Conservation (phyloP, 2,329 filamentous ascomycete species). For the Balansia obtecta region DNA sequence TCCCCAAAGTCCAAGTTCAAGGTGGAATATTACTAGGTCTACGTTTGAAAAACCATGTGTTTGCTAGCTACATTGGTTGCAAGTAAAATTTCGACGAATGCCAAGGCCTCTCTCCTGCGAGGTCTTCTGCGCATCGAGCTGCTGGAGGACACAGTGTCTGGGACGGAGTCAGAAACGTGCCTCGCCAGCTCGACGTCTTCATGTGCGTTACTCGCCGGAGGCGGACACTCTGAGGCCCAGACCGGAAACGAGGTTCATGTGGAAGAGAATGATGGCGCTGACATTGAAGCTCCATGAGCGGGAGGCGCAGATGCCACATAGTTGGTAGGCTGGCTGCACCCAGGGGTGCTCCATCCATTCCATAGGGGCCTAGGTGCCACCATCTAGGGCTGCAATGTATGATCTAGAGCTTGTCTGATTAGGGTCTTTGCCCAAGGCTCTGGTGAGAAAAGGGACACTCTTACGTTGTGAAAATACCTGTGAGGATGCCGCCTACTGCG, state of each 20-base stretch:
- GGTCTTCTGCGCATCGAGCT: slow-evolving; percentile 18
- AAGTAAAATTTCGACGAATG: too few relatives aligned
- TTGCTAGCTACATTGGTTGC: too few relatives aligned
- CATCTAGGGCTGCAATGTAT: slow-evolving; percentile 64
- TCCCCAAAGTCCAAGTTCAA: too few relatives aligned
- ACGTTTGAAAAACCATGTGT: too few relatives aligned
- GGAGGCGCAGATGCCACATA: slow-evolving; percentile 53
- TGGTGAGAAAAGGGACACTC: slow-evolving; percentile 13
- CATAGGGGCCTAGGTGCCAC: slow-evolving; percentile 43
- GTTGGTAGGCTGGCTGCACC: slow-evolving; percentile 58
- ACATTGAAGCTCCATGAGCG: slow-evolving; percentile 55
- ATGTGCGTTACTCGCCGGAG: slow-evolving; percentile 65
- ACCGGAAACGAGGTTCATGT: slow-evolving; percentile 59
- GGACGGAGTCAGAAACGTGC: slow-evolving; percentile 40
- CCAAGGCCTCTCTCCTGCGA: neutral
- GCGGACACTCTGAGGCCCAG: slow-evolving; percentile 54
- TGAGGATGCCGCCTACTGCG: slow-evolving; percentile 67
- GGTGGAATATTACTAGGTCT: too few relatives aligned
- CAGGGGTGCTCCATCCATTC: slow-evolving; percentile 63
- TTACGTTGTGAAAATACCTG: slow-evolving; percentile 62
- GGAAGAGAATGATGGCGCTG: slow-evolving; percentile 56
- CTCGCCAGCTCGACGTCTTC: slow-evolving; percentile 63
- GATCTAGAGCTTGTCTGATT: slow-evolving; percentile 27
- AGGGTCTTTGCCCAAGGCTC: slow-evolving; percentile 6
- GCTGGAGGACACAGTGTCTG: slow-evolving; percentile 11